These are phyloP conservation scores for Hypoxylon lenormandii DNA, from an alignment of 495 filamentous ascomycete species.

Conservation along the genomic window DNA sequence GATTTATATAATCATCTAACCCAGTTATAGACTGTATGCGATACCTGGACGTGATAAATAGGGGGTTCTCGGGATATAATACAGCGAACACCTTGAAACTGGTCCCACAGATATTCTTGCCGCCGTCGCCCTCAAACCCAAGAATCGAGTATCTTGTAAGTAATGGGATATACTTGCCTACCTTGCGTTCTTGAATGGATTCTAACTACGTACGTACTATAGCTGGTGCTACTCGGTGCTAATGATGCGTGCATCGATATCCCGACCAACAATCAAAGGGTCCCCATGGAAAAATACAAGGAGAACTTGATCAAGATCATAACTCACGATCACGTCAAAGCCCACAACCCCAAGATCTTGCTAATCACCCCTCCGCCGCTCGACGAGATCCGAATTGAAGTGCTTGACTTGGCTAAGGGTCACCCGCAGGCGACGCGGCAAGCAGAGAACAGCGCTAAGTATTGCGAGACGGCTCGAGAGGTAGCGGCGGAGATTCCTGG, in stretches of 20 bases:
- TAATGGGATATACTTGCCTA: conserved; percentile 5
- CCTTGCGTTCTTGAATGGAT: not conserved
- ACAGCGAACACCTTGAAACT: conserved; percentile 60
- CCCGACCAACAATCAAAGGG: conserved; percentile 71
- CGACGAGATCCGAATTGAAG: conserved; percentile 75
- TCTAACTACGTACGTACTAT: conserved; percentile 32
- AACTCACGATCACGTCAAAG: conserved; percentile 72
- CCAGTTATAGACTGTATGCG: conserved; percentile 55
- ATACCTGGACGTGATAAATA: conserved; percentile 63
- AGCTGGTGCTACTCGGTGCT: conserved; percentile 86
- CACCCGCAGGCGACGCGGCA: conserved; percentile 67
- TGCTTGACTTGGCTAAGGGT: conserved; percentile 64
- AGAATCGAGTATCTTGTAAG: conserved; percentile 74
- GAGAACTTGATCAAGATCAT: conserved; percentile 76
- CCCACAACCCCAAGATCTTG: conserved; percentile 78
- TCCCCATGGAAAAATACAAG: conserved; percentile 78
- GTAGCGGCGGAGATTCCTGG: conserved; percentile 70
- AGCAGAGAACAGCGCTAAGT: conserved; percentile 72
- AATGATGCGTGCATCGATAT: conserved; percentile 81
- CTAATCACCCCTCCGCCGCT: conserved; percentile 83
- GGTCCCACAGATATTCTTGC: conserved; percentile 58
- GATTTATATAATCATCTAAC: conserved; percentile 30
- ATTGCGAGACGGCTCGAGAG: conserved; percentile 75
- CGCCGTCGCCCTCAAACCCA: conserved; percentile 62
- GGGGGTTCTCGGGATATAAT: conserved; percentile 64